Percentiles rank a stretch among this genome's conserved stretches.
phyloP scores from a whole-genome alignment of 495 filamentous ascomycete species.

The Staphylotrichum longicolle region DNA sequence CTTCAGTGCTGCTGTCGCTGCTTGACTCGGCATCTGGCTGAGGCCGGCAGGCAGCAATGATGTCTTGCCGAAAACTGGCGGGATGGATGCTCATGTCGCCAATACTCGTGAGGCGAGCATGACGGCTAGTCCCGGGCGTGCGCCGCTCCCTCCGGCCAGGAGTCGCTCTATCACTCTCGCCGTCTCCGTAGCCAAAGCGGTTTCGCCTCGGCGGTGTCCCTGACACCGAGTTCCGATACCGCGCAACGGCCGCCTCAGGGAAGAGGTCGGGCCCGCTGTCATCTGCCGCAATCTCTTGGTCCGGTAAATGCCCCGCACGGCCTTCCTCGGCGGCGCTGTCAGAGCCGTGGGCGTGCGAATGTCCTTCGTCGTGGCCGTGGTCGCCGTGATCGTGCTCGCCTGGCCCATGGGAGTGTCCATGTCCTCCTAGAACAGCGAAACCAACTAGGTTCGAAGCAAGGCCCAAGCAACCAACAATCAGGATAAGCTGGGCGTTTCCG shows the following conservation, averaged over 20 bases:
- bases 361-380: conserved; percentile 64
- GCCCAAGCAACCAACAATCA: conserved; percentile 82
- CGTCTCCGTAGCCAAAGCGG: conserved; percentile 28
- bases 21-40: conserved; percentile 50
- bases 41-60: conserved; percentile 69
- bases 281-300: conserved; percentile 28
- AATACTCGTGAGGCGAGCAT: conserved; percentile 52
- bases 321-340: conserved; percentile 36
- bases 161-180: conserved; percentile 4
- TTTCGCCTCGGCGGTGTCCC: conserved; percentile 38
- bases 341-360: conserved; percentile 40
- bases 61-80: conserved; percentile 84
- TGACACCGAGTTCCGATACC: conserved; percentile 23
- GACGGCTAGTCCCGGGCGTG: conserved; percentile 52
- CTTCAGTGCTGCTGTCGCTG: conserved; percentile 50
- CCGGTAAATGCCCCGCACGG: conserved; percentile 21
- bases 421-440: conserved; percentile 85
- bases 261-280: conserved; percentile 43
- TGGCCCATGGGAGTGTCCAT: conserved; percentile 78
- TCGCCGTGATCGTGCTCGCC: conserved; percentile 49
- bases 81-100: conserved; percentile 84
- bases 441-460: conserved; percentile 89
- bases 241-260: conserved; percentile 44
- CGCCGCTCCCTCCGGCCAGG: conserved; percentile 47
- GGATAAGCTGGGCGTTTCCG: conserved; percentile 74